These are phyloP conservation scores for Podospora pseudopauciseta DNA, from an alignment of 495 filamentous ascomycete species.

Conservation along the genomic window DNA sequence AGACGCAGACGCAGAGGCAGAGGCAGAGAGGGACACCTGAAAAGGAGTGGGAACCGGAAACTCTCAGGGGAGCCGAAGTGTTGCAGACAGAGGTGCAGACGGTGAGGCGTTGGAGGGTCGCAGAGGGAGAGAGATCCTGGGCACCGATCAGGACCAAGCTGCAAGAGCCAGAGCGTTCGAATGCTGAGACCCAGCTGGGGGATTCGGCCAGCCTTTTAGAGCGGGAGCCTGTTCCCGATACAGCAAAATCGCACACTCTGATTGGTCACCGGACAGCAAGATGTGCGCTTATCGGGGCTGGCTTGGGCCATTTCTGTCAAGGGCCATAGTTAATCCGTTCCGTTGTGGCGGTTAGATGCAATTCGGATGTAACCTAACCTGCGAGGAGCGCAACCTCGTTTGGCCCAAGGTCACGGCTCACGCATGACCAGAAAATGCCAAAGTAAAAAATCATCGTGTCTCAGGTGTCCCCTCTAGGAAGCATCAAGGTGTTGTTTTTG, in stretches of 20 bases:
- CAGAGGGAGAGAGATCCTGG: constrained; percentile 19
- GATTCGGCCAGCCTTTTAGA: constrained; percentile 1
- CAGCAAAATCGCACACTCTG: neutral
- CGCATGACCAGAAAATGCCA: neutral
- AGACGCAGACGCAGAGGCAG: neutral
- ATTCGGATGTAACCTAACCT: constrained; percentile 12
- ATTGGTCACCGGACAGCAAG: neutral
- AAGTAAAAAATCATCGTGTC: neutral
- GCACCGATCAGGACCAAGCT: constrained; percentile 24
- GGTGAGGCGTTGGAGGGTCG: constrained; percentile 23
- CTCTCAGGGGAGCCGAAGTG: constrained; percentile 17
- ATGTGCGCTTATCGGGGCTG: neutral
- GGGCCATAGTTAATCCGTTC: neutral
- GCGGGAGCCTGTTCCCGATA: constrained; percentile 1
- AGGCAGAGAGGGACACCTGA: neutral
- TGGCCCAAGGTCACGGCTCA: neutral
- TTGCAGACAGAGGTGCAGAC: constrained; percentile 22
- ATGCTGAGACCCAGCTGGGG: neutral
- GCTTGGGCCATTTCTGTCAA: neutral
- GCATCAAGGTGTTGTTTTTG: neutral
- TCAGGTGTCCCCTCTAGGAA: neutral
- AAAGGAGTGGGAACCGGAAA: constrained; percentile 11
- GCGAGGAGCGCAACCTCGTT: neutral
- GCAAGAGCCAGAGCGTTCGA: constrained; percentile 5
- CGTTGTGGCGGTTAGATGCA: neutral